A percentile compares a stretch with the other conserved stretches of the same genome.
Evolutionary conservation across 169 alveolate species (phyloP).

Genomic region (Plasmodium cynomolgi): DNA sequence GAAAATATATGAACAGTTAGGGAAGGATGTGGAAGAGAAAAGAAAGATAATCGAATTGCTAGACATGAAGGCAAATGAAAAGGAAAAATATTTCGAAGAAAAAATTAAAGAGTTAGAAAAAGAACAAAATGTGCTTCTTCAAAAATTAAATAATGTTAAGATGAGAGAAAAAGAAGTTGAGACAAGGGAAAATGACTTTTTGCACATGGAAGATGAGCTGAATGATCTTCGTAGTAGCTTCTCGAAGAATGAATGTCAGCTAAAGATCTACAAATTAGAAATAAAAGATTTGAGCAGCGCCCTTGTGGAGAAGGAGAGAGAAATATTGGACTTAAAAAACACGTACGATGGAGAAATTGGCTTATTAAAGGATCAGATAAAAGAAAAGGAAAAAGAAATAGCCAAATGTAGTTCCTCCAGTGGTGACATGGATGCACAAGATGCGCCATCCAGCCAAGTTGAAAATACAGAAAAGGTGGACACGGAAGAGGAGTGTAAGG

Average conservation of each 20-base stretch:
- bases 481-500: neutral
- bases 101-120: constrained; percentile 15
- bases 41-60: constrained; percentile 15
- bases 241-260: constrained; percentile 32
- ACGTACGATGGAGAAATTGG: constrained; percentile 10
- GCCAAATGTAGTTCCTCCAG: neutral
- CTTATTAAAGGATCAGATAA: constrained; percentile 4
- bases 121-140: neutral
- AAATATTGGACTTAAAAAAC: constrained; percentile 36
- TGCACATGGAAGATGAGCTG: constrained; percentile 36
- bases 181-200: constrained; percentile 38
- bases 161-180: constrained; percentile 16
- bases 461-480: neutral
- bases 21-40: constrained; percentile 28
- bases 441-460: neutral
- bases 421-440: neutral
- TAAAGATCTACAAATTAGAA: constrained; percentile 19
- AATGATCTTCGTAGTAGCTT: constrained; percentile 26
- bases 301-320: constrained; percentile 52
- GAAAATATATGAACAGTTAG: constrained; percentile 33
- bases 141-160: constrained; percentile 39
- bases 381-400: neutral
- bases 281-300: constrained; percentile 33
- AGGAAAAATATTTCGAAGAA: constrained; percentile 39
- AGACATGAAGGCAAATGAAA: constrained; percentile 18